Conservation (phyloP, 805 yeast species). For the Monosporozyma siamensis region DNA sequence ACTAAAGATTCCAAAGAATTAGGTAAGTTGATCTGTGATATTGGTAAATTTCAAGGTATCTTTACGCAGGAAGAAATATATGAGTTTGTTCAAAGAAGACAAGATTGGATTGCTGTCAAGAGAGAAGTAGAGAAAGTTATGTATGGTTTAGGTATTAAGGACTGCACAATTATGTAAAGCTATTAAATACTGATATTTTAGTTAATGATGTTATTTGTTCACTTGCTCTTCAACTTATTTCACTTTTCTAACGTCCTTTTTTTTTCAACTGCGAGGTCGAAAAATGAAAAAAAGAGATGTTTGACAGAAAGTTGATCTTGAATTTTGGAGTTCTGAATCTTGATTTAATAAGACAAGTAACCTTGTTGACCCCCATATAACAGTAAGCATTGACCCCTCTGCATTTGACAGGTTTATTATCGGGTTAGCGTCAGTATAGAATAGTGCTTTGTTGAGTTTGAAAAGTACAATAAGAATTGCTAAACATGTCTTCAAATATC, state of each 20-base stretch:
- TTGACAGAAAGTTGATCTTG: too few relatives aligned
- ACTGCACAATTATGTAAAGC: conserved; percentile 50
- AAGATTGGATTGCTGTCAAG: conserved; percentile 75
- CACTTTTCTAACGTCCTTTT: not conserved
- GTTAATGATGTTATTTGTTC: not conserved
- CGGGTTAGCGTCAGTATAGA: too few relatives aligned
- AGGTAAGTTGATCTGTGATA: conserved; percentile 74
- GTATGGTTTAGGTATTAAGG: conserved; percentile 80
- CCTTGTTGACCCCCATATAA: too few relatives aligned
- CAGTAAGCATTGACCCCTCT: too few relatives aligned
- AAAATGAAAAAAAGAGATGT: too few relatives aligned
- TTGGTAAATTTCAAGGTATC: conserved; percentile 78
- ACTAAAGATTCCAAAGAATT: conserved; percentile 63
- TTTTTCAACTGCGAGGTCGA: too few relatives aligned
- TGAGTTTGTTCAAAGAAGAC: conserved; percentile 77
- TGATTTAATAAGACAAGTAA: too few relatives aligned
- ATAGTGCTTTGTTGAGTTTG: too few relatives aligned
- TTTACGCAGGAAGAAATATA: conserved; percentile 91
- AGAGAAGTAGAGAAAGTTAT: conserved; percentile 85
- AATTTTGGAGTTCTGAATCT: too few relatives aligned
- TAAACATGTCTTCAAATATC: not conserved
- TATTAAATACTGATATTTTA: too few relatives aligned
- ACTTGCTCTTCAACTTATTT: not conserved
- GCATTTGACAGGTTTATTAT: too few relatives aligned
- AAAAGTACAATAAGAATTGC: too few relatives aligned